Evolutionary conservation across 164 flowering plant genomes (phyloP).

Genomic region (Magnolia kwangsiensis): DNA sequence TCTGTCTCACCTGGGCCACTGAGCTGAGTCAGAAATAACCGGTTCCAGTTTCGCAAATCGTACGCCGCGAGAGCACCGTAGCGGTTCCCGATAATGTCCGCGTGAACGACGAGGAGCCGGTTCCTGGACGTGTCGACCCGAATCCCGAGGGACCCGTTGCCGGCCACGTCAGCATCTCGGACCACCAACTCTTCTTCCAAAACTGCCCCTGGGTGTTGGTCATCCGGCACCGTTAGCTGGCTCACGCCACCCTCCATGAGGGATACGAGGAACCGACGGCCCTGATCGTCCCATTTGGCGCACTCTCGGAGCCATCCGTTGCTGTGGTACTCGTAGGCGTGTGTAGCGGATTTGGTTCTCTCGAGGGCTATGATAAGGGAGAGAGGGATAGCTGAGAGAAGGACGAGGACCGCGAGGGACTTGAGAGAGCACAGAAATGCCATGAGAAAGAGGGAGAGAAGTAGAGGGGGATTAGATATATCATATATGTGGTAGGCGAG

Average conservation of each 20-base stretch:
- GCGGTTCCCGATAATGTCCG: conserved; percentile 46
- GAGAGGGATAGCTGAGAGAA: conserved; percentile 68
- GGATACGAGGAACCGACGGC: conserved; percentile 69
- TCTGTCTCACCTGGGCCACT: conserved; percentile 49
- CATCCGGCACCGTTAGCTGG: conserved; percentile 40
- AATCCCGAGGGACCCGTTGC: conserved; percentile 64
- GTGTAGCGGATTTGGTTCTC: conserved; percentile 35
- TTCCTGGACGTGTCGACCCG: conserved; percentile 59
- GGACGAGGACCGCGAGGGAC: conserved; percentile 29
- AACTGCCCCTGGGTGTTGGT: conserved; percentile 20
- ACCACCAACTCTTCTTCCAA: conserved; percentile 41
- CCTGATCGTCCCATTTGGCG: conserved; percentile 69
- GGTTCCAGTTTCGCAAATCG: conserved; percentile 65
- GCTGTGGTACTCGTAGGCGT: conserved; percentile 64
- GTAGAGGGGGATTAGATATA: not conserved
- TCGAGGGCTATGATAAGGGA: conserved; percentile 56
- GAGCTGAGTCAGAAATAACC: conserved; percentile 68
- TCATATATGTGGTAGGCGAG: too few relatives aligned
- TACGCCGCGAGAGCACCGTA: conserved; percentile 76
- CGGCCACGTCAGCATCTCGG: conserved; percentile 47
- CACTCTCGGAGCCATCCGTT: conserved; percentile 70
- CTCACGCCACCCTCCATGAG: conserved; percentile 68
- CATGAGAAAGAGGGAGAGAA: conserved; percentile 2
- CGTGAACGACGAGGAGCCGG: conserved; percentile 55
- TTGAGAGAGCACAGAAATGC: conserved; percentile 41